phyloP scores from a whole-genome alignment of 116 monocot genomes.

The Trichopus zeylanicus region DNA sequence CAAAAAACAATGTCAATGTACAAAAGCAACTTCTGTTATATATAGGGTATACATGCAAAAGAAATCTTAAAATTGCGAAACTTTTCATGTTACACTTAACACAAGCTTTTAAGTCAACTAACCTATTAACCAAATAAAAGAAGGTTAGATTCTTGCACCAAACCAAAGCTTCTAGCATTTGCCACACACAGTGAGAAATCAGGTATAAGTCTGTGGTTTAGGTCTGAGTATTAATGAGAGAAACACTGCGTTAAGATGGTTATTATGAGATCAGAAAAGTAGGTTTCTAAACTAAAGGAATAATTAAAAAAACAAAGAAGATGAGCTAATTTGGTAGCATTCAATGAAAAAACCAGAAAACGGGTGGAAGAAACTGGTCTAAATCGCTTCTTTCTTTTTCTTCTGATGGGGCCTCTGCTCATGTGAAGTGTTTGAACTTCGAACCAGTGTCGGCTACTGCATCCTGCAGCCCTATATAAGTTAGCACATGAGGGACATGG shows the following conservation, averaged over 20 bases:
- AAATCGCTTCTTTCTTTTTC: neutral
- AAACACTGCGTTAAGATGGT: too few relatives aligned
- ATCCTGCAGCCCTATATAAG: neutral
- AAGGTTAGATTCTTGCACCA: too few relatives aligned
- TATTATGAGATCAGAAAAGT: neutral
- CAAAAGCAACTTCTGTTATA: too few relatives aligned
- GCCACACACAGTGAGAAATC: too few relatives aligned
- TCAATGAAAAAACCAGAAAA: neutral
- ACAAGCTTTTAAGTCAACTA: too few relatives aligned
- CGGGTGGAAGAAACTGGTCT: neutral
- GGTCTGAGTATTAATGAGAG: neutral
- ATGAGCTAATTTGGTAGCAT: conserved; percentile 2
- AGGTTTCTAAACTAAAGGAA: neutral
- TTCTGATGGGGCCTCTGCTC: neutral
- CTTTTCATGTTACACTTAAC: too few relatives aligned
- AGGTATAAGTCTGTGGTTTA: neutral
- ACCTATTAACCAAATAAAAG: too few relatives aligned
- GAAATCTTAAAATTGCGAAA: too few relatives aligned
- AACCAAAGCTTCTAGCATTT: too few relatives aligned
- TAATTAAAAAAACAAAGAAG: neutral
- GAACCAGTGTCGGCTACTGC: neutral
- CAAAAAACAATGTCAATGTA: too few relatives aligned
- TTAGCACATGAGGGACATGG: neutral
- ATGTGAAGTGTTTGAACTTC: neutral
- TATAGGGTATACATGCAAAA: too few relatives aligned